phyloP scores from a whole-genome alignment of 495 filamentous ascomycete genomes.

The Penicillium ucsense region DNA sequence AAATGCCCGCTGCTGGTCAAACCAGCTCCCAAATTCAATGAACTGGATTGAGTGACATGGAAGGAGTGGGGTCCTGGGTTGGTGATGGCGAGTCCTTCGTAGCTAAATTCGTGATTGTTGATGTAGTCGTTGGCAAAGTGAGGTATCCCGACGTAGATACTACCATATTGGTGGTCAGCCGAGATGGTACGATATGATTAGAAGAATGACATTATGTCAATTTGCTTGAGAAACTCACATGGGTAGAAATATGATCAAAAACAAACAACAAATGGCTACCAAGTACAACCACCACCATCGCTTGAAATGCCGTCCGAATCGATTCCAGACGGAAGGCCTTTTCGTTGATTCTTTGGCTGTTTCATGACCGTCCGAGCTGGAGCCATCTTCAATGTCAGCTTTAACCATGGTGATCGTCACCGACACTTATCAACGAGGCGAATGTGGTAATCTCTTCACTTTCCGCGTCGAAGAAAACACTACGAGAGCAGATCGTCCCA shows the following conservation, averaged over 20 bases:
- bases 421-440: too few relatives aligned
- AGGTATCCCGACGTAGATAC: slow-evolving; percentile 23
- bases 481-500: too few relatives aligned
- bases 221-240: slow-evolving; percentile 8
- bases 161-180: background rate
- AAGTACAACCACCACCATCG: slow-evolving; percentile 24
- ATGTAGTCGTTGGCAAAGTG: slow-evolving; percentile 20
- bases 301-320: slow-evolving; percentile 21
- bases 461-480: too few relatives aligned
- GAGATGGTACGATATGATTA: too few relatives aligned
- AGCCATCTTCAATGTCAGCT: slow-evolving; percentile 11
- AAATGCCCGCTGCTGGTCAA: slow-evolving; percentile 21
- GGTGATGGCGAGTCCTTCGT: slow-evolving; percentile 15
- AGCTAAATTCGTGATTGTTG: slow-evolving; percentile 18
- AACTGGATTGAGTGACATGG: slow-evolving; percentile 11
- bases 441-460: too few relatives aligned
- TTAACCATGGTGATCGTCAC: background rate
- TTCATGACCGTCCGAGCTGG: slow-evolving; percentile 7
- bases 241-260: slow-evolving; percentile 17
- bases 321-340: slow-evolving; percentile 16
- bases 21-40: slow-evolving; percentile 11
- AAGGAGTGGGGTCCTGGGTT: slow-evolving; percentile 10
- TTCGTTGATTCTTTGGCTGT: background rate
- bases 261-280: slow-evolving; percentile 10
- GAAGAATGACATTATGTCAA: too few relatives aligned